Percentiles rank a stretch among this genome's conserved stretches.
These are phyloP conservation scores for Nitzschia putrida DNA, from an alignment of 108 stramenopile genomes.

Conservation along the genomic window DNA sequence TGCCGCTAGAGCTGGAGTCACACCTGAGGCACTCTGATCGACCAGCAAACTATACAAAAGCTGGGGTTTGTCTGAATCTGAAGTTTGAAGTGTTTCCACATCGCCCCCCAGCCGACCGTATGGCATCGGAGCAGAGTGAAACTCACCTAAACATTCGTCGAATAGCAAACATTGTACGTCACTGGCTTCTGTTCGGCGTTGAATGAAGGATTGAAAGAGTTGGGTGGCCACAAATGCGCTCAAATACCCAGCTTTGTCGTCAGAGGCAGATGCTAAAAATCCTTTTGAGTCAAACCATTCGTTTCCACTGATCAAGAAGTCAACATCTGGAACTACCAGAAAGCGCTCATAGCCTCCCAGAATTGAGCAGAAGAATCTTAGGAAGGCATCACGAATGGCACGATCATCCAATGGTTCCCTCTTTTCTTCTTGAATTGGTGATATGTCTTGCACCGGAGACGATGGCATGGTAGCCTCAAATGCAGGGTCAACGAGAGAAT, in stretches of 20 bases:
- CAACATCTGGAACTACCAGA: constrained; percentile 83
- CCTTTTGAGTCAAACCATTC: constrained; percentile 88
- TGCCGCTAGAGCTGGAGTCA: constrained; percentile 21
- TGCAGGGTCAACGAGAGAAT: constrained; percentile 61
- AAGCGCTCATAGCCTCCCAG: constrained; percentile 83
- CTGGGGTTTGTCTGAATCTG: constrained; percentile 36
- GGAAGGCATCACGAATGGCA: constrained; percentile 78
- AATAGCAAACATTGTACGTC: constrained; percentile 84
- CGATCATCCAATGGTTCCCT: constrained; percentile 77
- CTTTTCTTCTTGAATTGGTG: constrained; percentile 21
- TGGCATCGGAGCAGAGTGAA: constrained; percentile 69
- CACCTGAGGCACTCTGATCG: constrained; percentile 73
- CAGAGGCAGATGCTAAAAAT: constrained; percentile 64
- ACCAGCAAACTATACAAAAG: constrained; percentile 71
- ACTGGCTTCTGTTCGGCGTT: constrained; percentile 83
- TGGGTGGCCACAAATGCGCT: constrained; percentile 68
- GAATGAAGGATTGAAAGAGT: constrained; percentile 86
- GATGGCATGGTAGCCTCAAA: constrained; percentile 43
- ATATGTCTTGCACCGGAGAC: constrained; percentile 37
- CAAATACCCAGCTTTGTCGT: constrained; percentile 58
- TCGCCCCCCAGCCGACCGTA: constrained; percentile 75
- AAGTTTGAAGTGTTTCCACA: constrained; percentile 41
- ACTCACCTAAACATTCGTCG: constrained; percentile 82
- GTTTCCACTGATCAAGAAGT: constrained; percentile 78
- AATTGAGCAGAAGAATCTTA: constrained; percentile 79